Evolutionary conservation across 768 basidiomycete genomes (phyloP).

Genomic region (Melanogaster broomeanus): DNA sequence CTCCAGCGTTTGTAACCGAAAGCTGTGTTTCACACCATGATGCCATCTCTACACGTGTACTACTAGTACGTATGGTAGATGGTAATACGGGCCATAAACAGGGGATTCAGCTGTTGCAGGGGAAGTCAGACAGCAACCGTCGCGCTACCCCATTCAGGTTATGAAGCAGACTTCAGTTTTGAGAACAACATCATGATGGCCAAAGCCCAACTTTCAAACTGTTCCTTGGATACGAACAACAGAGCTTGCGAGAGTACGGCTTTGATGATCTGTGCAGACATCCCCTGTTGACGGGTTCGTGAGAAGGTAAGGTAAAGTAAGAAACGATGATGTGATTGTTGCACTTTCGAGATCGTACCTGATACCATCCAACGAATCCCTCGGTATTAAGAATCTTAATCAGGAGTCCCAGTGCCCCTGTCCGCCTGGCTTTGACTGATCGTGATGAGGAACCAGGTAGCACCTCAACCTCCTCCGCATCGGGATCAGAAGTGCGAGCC

Average conservation of each 20-base stretch:
- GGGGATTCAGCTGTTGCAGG: neutral
- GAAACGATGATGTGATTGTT: neutral
- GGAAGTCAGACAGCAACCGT: neutral
- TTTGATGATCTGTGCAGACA: constrained; percentile 95
- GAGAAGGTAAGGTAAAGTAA: neutral
- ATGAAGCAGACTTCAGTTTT: constrained; percentile 22
- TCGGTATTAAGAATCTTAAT: constrained; percentile 68
- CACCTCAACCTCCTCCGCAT: constrained; percentile 34
- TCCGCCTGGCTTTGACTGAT: constrained; percentile 43
- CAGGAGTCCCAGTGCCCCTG: constrained; percentile 80
- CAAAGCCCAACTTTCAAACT: constrained; percentile 89
- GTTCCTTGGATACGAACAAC: constrained; percentile 96
- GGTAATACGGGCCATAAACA: neutral
- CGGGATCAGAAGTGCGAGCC: constrained; percentile 65
- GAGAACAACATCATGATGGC: constrained; percentile 61
- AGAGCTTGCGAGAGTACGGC: constrained; percentile 95
- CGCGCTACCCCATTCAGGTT: too few relatives aligned
- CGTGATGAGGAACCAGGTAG: neutral
- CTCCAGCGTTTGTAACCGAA: neutral
- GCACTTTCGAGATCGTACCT: constrained; percentile 50
- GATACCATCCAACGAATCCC: constrained; percentile 94
- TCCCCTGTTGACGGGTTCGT: constrained; percentile 59
- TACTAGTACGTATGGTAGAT: neutral
- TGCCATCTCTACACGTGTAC: neutral
- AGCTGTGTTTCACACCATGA: neutral